phyloP scores from a whole-genome alignment of 768 basidiomycete genomes.

The Mycena belliarum region DNA sequence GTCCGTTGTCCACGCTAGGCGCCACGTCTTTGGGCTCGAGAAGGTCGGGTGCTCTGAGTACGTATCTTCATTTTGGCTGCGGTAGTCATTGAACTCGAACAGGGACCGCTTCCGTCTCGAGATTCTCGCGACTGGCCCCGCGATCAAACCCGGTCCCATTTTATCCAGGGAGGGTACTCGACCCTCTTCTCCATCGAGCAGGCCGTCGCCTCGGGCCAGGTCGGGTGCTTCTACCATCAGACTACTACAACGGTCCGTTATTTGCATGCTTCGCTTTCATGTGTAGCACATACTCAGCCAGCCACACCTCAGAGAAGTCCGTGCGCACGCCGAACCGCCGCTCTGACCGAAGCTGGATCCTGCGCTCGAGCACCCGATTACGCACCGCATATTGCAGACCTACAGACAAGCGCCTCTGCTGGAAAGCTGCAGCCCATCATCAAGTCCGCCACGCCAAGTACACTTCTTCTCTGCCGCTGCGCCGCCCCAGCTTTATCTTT shows the following conservation, averaged over 20 bases:
- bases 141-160: slow-evolving; percentile 40
- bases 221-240: slow-evolving; percentile 45
- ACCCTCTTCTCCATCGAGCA: slow-evolving; percentile 47
- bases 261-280: slow-evolving; percentile 1
- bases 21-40: slow-evolving; percentile 32
- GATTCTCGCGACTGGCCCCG: slow-evolving; percentile 46
- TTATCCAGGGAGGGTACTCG: slow-evolving; percentile 43
- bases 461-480: neutral
- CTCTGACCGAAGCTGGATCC: slow-evolving; percentile 36
- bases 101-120: slow-evolving; percentile 48
- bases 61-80: neutral
- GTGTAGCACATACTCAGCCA: neutral
- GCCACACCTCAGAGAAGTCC: slow-evolving; percentile 27
- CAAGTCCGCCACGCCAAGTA: slow-evolving; percentile 11
- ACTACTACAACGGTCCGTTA: slow-evolving; percentile 44
- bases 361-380: slow-evolving; percentile 34
- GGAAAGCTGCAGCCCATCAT: slow-evolving; percentile 36
- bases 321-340: slow-evolving; percentile 34
- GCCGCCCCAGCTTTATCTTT: slow-evolving; percentile 17
- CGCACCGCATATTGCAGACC: slow-evolving; percentile 29
- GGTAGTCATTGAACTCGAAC: neutral
- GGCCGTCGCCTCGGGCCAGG: slow-evolving; percentile 47
- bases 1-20: slow-evolving; percentile 36
- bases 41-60: slow-evolving; percentile 33
- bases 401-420: slow-evolving; percentile 32